These are phyloP conservation scores for Pneumocystis canis DNA, from an alignment of 1,139 yeast species.

Conservation along the genomic window DNA sequence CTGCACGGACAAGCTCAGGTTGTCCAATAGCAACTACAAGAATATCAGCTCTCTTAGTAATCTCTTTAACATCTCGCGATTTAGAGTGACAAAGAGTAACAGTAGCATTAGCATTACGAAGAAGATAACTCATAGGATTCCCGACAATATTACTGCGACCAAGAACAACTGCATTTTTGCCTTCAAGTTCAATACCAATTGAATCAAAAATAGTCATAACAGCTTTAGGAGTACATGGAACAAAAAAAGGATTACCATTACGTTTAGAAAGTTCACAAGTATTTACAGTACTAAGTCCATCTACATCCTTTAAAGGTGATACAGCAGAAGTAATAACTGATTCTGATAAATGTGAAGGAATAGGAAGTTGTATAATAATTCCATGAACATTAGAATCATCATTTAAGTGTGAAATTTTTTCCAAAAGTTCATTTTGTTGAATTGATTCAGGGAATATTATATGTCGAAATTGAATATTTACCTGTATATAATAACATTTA, in stretches of 20 bases:
- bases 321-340: slow-evolving; percentile 65
- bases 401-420: slow-evolving; percentile 2
- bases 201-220: slow-evolving; percentile 60
- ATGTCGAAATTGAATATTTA: background rate
- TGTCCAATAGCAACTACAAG: slow-evolving; percentile 86
- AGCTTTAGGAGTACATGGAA: slow-evolving; percentile 97
- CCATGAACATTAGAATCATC: slow-evolving; percentile 77
- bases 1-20: slow-evolving; percentile 71
- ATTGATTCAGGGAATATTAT: background rate
- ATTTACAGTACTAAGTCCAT: slow-evolving; percentile 83
- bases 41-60: slow-evolving; percentile 64
- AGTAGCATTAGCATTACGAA: slow-evolving; percentile 67
- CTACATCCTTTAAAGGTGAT: slow-evolving; percentile 72
- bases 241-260: slow-evolving; percentile 69
- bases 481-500: background rate
- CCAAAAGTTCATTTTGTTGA: background rate
- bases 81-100: slow-evolving; percentile 77
- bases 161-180: slow-evolving; percentile 80
- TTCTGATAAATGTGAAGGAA: slow-evolving; percentile 73
- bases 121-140: slow-evolving; percentile 71
- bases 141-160: slow-evolving; percentile 98
- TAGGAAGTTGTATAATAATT: slow-evolving; percentile 76
- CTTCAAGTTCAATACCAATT: slow-evolving; percentile 48
- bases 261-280: slow-evolving; percentile 86
- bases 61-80: slow-evolving; percentile 47